Evolutionary conservation across 2,329 filamentous ascomycete species (phyloP).

Genomic region (Fusarium sterilihyphosum): DNA sequence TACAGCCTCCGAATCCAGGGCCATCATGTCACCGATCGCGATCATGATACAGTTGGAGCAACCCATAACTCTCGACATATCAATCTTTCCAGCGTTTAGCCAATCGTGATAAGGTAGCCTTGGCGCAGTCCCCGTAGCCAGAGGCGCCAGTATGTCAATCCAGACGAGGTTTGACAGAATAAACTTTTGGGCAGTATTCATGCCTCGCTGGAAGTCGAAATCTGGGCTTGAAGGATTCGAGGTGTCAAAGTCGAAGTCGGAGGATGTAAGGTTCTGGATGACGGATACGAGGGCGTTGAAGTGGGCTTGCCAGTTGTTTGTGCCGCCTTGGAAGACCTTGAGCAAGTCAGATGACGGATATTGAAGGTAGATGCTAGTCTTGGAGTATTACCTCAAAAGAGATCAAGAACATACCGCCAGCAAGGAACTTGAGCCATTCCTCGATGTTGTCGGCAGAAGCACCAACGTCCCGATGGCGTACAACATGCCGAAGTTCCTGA

Average conservation of each 20-base stretch:
- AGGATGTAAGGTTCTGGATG: constrained; percentile 8
- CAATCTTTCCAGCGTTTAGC: constrained; percentile 9
- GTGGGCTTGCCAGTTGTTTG: constrained; percentile 34
- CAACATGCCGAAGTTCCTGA: constrained; percentile 36
- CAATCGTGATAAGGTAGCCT: constrained; percentile 18
- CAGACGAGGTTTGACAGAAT: constrained; percentile 31
- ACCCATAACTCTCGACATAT: constrained; percentile 36
- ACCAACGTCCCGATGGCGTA: constrained; percentile 10
- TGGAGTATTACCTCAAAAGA: constrained; percentile 36
- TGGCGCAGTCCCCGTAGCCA: constrained; percentile 14
- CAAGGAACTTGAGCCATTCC: constrained; percentile 41
- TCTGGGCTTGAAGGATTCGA: constrained; percentile 2
- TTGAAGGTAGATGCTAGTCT: too few relatives aligned
- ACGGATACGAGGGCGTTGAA: constrained; percentile 28
- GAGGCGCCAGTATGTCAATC: constrained; percentile 33
- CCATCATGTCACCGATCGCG: constrained; percentile 26
- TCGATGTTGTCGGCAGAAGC: constrained; percentile 24
- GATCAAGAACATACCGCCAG: constrained; percentile 40
- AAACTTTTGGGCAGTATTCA: constrained; percentile 34
- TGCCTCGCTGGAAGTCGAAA: constrained; percentile 13
- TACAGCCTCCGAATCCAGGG: background rate
- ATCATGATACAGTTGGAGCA: constrained; percentile 34
- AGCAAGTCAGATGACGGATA: too few relatives aligned
- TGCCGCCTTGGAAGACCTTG: constrained; percentile 32
- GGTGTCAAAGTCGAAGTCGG: background rate